Evolutionary conservation across 164 flowering plant genomes (phyloP).

Genomic region (Aristolochia contorta): DNA sequence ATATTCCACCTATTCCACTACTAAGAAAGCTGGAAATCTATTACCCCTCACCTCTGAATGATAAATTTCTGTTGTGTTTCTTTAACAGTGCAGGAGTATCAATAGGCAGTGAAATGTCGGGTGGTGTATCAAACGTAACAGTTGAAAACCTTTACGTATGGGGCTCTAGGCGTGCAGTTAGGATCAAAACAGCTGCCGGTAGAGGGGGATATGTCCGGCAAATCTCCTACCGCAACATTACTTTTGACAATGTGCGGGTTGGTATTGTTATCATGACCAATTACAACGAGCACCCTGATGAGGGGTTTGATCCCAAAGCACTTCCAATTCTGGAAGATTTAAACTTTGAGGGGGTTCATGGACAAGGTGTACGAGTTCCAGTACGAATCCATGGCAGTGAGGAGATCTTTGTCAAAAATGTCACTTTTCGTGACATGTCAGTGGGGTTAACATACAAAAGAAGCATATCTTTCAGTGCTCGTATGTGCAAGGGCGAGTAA

Average conservation of each 20-base stretch:
- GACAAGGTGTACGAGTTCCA: conserved; percentile 88
- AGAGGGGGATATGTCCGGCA: conserved; percentile 82
- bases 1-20: too few relatives aligned
- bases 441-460: conserved; percentile 84
- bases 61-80: neutral
- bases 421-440: conserved; percentile 78
- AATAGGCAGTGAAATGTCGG: conserved; percentile 98
- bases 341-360: conserved; percentile 62
- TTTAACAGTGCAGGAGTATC: conserved; percentile 78
- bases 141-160: conserved; percentile 76
- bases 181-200: conserved; percentile 88
- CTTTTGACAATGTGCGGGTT: conserved; percentile 72
- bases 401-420: conserved; percentile 68
- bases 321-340: conserved; percentile 54
- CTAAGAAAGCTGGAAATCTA: neutral
- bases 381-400: conserved; percentile 85
- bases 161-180: conserved; percentile 74
- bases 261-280: conserved; percentile 87
- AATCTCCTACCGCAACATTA: conserved; percentile 58
- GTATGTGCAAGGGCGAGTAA: conserved; percentile 71
- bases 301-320: conserved; percentile 60
- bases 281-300: conserved; percentile 93
- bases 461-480: conserved; percentile 93
- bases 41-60: neutral
- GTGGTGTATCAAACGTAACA: conserved; percentile 80